Evolutionary conservation across 2,329 filamentous ascomycete species (phyloP), one percentile per base, ranked within the genome.

Genomic region (Arthroderma sp.): DNA sequence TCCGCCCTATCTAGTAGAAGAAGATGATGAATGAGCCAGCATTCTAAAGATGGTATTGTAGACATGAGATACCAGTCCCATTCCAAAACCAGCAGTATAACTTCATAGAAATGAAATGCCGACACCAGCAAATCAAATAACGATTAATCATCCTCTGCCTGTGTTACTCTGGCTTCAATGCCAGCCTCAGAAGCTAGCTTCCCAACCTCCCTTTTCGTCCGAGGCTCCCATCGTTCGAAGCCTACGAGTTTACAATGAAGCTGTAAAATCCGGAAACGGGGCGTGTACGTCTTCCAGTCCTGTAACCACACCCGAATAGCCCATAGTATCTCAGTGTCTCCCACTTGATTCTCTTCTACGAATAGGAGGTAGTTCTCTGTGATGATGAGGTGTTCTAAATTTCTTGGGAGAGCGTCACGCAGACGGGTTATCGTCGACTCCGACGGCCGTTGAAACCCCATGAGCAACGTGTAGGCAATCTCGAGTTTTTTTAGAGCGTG

Each of bases 351-450:
- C 22, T 43, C 40, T 33, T 34, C 42, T 45, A 47, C 44, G 32
- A 53, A 46, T 4, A 45, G 15, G 1, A 15, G 22, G 28, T 55
- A 11, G 10, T 54, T 47, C 22, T 55, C 46, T 0, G 47, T 55
- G 27, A 54, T 45, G 27, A 42, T 36, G 6, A 54, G 39, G 34
- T 7, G 43, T 43, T 53, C 51, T 29, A 55, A 42, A 29, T 49
- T 50, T 27, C 34, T 47, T 6, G 52, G 52, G 4, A 53, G 15
- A n/a, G 47, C 40, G 39, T 51, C 42, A 22, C 29, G 34, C 29
- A 44, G 38, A 8, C 38, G 34, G 15, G 15, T 22, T 22, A 22
- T 22, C 22, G 40, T 38, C 7, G 15, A 37, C 1, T 15, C 9
- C 27, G 36, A 31, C 31, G 33, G 32, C 38, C n/a, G 43, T 6